A percentile compares a stretch with the other conserved stretches of the same genome.
phyloP scores from a whole-genome alignment of 805 yeast genomes.

The Kodamaea restingae region DNA sequence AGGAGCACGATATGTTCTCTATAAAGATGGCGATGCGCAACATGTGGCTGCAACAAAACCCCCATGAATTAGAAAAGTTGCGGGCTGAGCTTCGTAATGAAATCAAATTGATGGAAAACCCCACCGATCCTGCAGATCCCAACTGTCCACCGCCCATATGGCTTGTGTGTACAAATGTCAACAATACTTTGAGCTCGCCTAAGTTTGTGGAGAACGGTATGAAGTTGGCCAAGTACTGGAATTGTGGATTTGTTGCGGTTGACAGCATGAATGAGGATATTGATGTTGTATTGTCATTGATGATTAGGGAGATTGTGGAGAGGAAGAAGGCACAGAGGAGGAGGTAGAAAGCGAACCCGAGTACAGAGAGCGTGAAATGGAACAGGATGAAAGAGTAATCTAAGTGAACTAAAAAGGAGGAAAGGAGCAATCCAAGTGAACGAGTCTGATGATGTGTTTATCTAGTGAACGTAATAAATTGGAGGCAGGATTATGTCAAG shows the following conservation, averaged over 20 bases:
- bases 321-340: constrained; percentile 22
- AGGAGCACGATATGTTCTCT: constrained; percentile 65
- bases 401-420: too few species aligned
- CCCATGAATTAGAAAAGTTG: constrained; percentile 15
- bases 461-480: too few species aligned
- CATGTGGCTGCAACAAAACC: constrained; percentile 48
- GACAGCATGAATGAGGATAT: constrained; percentile 49
- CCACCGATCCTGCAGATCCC: constrained; percentile 33
- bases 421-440: too few species aligned
- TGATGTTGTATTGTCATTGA: constrained; percentile 53
- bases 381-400: too few species aligned
- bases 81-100: constrained; percentile 29
- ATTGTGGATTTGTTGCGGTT: constrained; percentile 60
- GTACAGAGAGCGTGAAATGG: too few species aligned
- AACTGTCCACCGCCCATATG: constrained; percentile 58
- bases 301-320: constrained; percentile 60
- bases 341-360: constrained; percentile 8
- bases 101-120: constrained; percentile 21
- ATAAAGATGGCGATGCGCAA: constrained; percentile 53
- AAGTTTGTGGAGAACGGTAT: constrained; percentile 54
- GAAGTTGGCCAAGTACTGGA: constrained; percentile 56
- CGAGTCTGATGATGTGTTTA: too few species aligned
- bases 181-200: constrained; percentile 58
- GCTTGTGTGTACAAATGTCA: constrained; percentile 60
- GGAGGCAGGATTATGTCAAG: too few species aligned